A percentile compares a stretch with the other conserved stretches of the same genome.
Evolutionary conservation across 768 basidiomycete genomes (phyloP).

Genomic region (Galerina marginata): DNA sequence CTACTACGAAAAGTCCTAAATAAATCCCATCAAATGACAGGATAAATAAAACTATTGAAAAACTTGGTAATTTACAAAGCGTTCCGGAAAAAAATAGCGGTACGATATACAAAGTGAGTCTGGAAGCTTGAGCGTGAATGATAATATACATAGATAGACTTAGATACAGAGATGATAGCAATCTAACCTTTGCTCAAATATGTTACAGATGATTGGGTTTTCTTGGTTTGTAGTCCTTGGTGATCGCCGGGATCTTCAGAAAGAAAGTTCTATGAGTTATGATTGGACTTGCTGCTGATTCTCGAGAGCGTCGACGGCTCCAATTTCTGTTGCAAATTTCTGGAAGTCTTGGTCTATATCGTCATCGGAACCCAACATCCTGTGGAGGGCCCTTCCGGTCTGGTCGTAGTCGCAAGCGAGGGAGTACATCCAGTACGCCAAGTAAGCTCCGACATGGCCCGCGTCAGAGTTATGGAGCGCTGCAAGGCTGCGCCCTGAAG

Average conservation of each 20-base stretch:
- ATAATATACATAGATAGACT: constrained; percentile 17
- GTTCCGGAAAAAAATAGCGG: too few relatives aligned
- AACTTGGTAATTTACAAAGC: too few relatives aligned
- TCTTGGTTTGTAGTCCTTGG: neutral
- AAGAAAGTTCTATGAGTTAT: neutral
- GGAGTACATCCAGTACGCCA: constrained; percentile 50
- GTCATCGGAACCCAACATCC: constrained; percentile 34
- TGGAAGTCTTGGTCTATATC: constrained; percentile 37
- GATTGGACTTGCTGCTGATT: neutral
- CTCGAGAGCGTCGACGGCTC: constrained; percentile 15
- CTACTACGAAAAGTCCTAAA: too few relatives aligned
- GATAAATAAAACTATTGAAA: too few relatives aligned
- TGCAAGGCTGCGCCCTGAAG: constrained; percentile 43
- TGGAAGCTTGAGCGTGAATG: neutral
- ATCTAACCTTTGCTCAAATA: constrained; percentile 5
- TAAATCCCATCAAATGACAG: too few relatives aligned
- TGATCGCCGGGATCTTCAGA: constrained; percentile 15
- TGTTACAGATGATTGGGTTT: constrained; percentile 12
- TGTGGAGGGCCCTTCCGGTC: constrained; percentile 44
- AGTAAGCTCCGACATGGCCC: constrained; percentile 45
- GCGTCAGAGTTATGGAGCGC: constrained; percentile 47
- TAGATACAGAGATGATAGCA: constrained; percentile 7
- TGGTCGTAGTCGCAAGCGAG: constrained; percentile 48
- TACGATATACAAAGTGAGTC: neutral
- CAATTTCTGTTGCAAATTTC: constrained; percentile 32